phyloP scores from a whole-genome alignment of 2,329 filamentous ascomycete genomes.

The Boeremia exigua region DNA sequence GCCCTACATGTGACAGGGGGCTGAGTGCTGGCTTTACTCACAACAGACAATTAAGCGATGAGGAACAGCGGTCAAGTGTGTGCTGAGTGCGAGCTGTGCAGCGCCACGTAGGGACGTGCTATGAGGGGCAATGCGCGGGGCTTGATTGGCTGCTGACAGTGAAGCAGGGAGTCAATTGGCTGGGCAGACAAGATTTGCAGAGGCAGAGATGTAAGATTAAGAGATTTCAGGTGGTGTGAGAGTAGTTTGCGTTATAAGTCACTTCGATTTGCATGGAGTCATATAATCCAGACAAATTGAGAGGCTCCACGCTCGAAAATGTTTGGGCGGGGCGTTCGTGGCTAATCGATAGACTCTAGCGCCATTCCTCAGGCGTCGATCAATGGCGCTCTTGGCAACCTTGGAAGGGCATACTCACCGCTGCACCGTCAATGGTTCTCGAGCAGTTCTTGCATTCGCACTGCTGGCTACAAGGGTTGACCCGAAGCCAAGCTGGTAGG shows the following conservation, averaged over 20 bases:
- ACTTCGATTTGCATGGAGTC: constrained; percentile 10
- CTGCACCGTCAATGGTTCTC: not conserved
- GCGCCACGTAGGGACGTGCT: constrained; percentile 18
- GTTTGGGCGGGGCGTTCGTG: constrained; percentile 5
- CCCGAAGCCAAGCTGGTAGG: not conserved
- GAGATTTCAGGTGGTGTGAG: not conserved
- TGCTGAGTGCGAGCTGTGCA: constrained; percentile 15
- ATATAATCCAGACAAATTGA: constrained; percentile 14
- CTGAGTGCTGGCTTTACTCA: constrained; percentile 11
- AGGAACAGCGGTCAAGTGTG: constrained; percentile 24
- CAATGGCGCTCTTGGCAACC: not conserved
- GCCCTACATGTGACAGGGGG: not conserved
- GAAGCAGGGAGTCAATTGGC: constrained; percentile 8
- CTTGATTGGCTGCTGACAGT: constrained; percentile 10
- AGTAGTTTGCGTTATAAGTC: not conserved
- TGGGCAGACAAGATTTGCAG: not conserved
- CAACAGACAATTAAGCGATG: constrained; percentile 7
- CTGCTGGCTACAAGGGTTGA: not conserved
- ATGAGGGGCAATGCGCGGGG: constrained; percentile 13
- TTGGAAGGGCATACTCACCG: not conserved
- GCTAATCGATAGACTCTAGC: constrained; percentile 11
- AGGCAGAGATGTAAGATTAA: not conserved
- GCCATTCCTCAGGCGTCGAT: constrained; percentile 13
- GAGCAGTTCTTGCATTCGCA: not conserved
- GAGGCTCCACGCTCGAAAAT: constrained; percentile 5